Percentiles rank a stretch among this genome's conserved stretches.
Evolutionary conservation across 441 rosid genomes (phyloP).

Genomic region (Hura crepitans): DNA sequence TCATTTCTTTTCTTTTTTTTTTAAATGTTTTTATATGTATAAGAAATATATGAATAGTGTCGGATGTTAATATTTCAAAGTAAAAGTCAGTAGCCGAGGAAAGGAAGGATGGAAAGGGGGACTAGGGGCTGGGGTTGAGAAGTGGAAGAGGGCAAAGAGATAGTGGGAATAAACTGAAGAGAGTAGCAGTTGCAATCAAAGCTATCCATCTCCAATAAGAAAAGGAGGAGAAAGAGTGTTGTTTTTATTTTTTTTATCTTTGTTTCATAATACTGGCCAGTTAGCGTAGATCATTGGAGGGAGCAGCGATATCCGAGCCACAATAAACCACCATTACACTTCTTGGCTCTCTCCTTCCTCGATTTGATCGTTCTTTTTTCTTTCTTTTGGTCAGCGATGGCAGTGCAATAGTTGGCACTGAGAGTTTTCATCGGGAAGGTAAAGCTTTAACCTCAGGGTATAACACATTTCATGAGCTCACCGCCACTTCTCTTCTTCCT

Average conservation of each 20-base stretch:
- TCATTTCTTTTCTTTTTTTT: too few species aligned
- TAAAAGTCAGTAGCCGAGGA: neutral
- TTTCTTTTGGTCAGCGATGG: slow-evolving; percentile 54
- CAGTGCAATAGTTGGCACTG: slow-evolving; percentile 70
- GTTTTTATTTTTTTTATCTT: neutral
- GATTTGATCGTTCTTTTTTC: slow-evolving; percentile 53
- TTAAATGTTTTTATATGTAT: too few species aligned
- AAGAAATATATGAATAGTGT: too few species aligned
- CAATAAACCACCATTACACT: slow-evolving; percentile 18
- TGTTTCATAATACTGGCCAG: neutral
- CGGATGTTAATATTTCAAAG: too few species aligned
- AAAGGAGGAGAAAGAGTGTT: neutral
- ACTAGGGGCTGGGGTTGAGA: slow-evolving; percentile 6
- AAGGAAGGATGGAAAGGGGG: neutral
- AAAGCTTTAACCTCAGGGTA: slow-evolving; percentile 37
- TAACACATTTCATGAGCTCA: slow-evolving; percentile 9
- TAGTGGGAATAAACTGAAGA: slow-evolving; percentile 15
- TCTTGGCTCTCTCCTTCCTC: slow-evolving; percentile 26
- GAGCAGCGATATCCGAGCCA: slow-evolving; percentile 33
- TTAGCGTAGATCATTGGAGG: neutral
- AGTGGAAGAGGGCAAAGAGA: slow-evolving; percentile 11
- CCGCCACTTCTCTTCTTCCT: slow-evolving; percentile 2
- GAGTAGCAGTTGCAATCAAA: slow-evolving; percentile 23
- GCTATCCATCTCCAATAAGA: neutral
- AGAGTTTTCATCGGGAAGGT: slow-evolving; percentile 73